A percentile compares a stretch with the other conserved stretches of the same genome.
Evolutionary conservation across 805 yeast genomes (phyloP).

Genomic region (Grigorovia humatica): DNA sequence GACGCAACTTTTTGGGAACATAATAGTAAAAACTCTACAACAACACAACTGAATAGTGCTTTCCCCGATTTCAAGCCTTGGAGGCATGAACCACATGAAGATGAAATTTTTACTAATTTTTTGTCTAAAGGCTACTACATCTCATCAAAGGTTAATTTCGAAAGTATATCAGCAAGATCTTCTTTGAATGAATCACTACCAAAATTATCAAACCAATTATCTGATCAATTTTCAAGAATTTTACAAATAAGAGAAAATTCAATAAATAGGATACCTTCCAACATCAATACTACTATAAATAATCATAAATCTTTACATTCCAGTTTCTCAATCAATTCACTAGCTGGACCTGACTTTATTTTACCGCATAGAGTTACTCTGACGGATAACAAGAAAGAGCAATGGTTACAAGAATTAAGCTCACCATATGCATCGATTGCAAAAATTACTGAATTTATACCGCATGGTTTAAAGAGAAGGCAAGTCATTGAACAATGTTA

Average conservation of each 20-base stretch:
- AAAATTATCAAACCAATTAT: constrained; percentile 21
- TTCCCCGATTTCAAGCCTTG: constrained; percentile 30
- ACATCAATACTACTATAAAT: neutral
- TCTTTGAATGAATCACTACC: constrained; percentile 26
- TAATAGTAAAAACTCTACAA: no score
- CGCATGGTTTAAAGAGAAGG: constrained; percentile 79
- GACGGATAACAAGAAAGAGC: constrained; percentile 75
- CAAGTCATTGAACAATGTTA: constrained; percentile 65
- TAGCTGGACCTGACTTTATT: constrained; percentile 25
- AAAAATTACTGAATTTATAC: constrained; percentile 65
- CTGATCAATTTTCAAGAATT: constrained; percentile 21
- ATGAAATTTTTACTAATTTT: constrained; percentile 22
- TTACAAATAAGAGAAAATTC: constrained; percentile 24
- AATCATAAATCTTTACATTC: constrained; percentile 2
- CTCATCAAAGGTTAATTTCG: constrained; percentile 27
- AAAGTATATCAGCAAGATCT: constrained; percentile 29
- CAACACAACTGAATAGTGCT: neutral
- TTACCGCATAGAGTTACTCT: constrained; percentile 57
- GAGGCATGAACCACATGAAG: constrained; percentile 25
- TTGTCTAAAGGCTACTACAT: constrained; percentile 28
- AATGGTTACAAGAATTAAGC: constrained; percentile 78
- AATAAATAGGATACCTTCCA: constrained; percentile 21
- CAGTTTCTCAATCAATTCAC: constrained; percentile 8
- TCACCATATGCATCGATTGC: constrained; percentile 54
- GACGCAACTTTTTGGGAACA: neutral